Conservation (phyloP, 2,329 filamentous ascomycete species). For the Raffaelea ambrosiae region DNA sequence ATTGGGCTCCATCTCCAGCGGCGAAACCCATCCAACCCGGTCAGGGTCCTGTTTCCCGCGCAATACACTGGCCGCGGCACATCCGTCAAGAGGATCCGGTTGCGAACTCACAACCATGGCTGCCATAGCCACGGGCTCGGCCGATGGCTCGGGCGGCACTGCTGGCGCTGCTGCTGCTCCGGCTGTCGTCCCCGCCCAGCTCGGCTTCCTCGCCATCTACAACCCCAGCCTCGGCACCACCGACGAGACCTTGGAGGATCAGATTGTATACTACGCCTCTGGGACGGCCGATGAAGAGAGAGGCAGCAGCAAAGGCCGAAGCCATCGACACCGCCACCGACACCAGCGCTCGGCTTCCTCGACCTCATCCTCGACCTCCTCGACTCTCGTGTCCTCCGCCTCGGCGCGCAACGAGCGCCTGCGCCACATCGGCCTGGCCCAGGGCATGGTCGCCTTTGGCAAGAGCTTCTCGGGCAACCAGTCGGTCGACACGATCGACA, state of each 20-base stretch:
- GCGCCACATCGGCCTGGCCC: slow-evolving; percentile 88
- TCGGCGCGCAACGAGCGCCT: slow-evolving; percentile 78
- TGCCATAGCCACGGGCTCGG: not conserved
- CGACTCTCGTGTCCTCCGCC: slow-evolving; percentile 36
- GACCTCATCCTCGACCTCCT: slow-evolving; percentile 12
- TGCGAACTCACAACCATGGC: too few species aligned
- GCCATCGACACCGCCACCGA: slow-evolving; percentile 27
- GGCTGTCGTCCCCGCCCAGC: slow-evolving; percentile 58
- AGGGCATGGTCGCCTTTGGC: slow-evolving; percentile 92
- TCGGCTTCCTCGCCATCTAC: slow-evolving; percentile 90
- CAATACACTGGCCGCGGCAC: too few species aligned
- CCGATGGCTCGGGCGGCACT: not conserved
- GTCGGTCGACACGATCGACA: slow-evolving; percentile 78
- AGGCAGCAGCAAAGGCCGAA: not conserved
- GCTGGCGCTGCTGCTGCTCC: not conserved
- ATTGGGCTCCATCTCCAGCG: too few species aligned
- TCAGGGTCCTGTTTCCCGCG: too few species aligned
- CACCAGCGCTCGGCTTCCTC: slow-evolving; percentile 24
- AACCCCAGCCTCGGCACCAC: slow-evolving; percentile 56
- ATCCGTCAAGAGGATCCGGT: too few species aligned
- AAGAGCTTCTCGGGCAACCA: slow-evolving; percentile 74
- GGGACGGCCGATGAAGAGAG: slow-evolving; percentile 19
- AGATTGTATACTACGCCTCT: slow-evolving; percentile 91
- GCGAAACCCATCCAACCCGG: too few species aligned
- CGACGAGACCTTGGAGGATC: slow-evolving; percentile 66